Evolutionary conservation across 768 basidiomycete genomes (phyloP), one percentile per base, ranked within the genome.

Genomic region (Hypholoma sublateritium): DNA sequence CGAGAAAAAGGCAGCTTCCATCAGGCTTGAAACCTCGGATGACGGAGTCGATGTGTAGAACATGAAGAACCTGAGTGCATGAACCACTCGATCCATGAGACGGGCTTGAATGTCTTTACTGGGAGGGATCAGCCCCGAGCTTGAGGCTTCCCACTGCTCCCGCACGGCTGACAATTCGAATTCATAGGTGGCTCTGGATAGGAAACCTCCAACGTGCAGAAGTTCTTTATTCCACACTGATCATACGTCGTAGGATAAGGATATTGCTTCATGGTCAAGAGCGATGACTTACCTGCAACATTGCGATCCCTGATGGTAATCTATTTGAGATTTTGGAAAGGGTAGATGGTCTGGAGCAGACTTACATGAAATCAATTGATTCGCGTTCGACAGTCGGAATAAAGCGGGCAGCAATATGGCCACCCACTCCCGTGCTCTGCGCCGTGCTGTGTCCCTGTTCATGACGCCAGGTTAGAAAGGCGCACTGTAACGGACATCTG

Each of bases 381-480:
- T 98, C 96, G 59, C 96, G 83, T 70, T 98, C 96, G 7, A 98
- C 95, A 0, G 95, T 98, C 9, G 94, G 92, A 55, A 98, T 95
- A 67, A 97, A 97, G 2, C 95, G 79, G 8, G 91, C 87, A 0
- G 93, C 74, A 72, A 82, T 80, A 62, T 81, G 81, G 2, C 81
- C 81, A 16, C 78, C 82, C 28, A 86, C 73, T 39, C 96, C 95
- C 1, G 95, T 96, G 9, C 94, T 96, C 72, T 98, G 96, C 4
- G 81, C 88, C 3, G 94, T 97, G 14, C 93, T 85, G 69, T 95
- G 93, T 13, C 93, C 93, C 90, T 92, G 50, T 16, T 41, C 12
- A 63, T n/a, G 39, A 57, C 37, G 12, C 41, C n/a, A 36, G n/a
- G 53, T 14, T 28, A 35, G 35, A 24, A 35, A 22, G 50, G 44